These are phyloP conservation scores for Nectriaceae sp. DNA, from an alignment of 2,329 filamentous ascomycete species.

Conservation along the genomic window DNA sequence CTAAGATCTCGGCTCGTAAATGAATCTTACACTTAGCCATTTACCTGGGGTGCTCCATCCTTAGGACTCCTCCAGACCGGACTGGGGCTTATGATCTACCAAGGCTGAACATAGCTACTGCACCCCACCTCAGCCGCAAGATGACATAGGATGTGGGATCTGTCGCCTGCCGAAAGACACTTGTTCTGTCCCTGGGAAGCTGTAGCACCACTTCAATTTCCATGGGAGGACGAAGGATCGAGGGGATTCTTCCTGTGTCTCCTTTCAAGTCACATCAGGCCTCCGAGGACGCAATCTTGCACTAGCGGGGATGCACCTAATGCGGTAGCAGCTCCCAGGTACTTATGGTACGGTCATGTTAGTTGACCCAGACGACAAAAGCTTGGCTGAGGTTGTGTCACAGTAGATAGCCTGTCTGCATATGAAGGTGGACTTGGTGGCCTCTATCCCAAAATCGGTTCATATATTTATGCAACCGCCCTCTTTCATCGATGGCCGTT, in stretches of 20 bases:
- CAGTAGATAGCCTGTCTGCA: neutral
- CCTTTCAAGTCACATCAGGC: neutral
- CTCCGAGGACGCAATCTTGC: neutral
- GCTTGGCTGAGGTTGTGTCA: neutral
- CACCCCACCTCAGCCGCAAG: constrained; percentile 21
- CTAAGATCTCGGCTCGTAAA: constrained; percentile 13
- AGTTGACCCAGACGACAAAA: neutral
- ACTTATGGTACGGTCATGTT: neutral
- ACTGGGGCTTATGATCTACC: constrained; percentile 5
- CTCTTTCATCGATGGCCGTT: too few species aligned
- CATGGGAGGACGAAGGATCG: neutral
- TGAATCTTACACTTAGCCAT: neutral
- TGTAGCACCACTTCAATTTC: neutral
- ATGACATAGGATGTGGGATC: constrained; percentile 16
- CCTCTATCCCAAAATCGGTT: too few species aligned
- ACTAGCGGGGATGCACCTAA: neutral
- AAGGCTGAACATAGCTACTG: constrained; percentile 13
- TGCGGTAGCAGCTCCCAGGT: neutral
- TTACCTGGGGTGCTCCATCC: neutral
- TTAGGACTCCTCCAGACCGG: too few species aligned
- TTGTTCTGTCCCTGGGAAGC: neutral
- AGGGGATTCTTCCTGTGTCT: neutral
- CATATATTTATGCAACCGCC: too few species aligned
- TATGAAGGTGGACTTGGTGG: too few species aligned
- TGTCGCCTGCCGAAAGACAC: constrained; percentile 9